Conservation (phyloP, 1,284 basidiomycete genomes). For the Pterula multifida region DNA sequence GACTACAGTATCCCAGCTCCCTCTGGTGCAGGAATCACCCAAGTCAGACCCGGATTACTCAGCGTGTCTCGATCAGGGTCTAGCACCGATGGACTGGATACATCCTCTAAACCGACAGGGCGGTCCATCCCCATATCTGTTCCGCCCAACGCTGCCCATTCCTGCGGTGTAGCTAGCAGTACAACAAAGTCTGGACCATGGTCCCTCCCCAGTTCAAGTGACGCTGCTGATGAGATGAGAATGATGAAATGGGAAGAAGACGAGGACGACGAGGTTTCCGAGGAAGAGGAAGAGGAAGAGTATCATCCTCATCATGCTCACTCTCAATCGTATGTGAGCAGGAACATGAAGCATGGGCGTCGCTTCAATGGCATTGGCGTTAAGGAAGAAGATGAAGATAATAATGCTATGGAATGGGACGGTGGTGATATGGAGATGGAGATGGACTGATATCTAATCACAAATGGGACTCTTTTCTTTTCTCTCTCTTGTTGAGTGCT, state of each 20-base stretch:
- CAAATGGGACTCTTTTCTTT: too few relatives aligned
- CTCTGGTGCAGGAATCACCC: slow-evolving; percentile 29
- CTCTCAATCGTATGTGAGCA: background rate
- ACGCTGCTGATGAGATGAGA: slow-evolving; percentile 18
- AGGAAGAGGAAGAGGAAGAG: slow-evolving; percentile 22
- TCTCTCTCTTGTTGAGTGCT: too few relatives aligned
- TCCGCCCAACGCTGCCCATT: slow-evolving; percentile 10
- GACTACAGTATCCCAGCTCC: slow-evolving; percentile 40
- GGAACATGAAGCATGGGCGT: slow-evolving; percentile 16
- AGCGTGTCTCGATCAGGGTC: slow-evolving; percentile 27
- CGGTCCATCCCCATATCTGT: slow-evolving; percentile 7
- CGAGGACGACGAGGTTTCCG: slow-evolving; percentile 19
- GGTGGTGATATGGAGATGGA: slow-evolving; percentile 35
- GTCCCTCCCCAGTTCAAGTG: slow-evolving; percentile 39
- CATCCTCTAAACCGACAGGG: slow-evolving; percentile 6
- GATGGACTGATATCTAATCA: slow-evolving; percentile 23
- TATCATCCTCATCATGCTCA: slow-evolving; percentile 7
- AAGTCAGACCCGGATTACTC: slow-evolving; percentile 46
- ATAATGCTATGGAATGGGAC: slow-evolving; percentile 32
- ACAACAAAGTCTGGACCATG: slow-evolving; percentile 26
- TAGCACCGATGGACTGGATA: background rate
- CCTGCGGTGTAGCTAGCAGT: slow-evolving; percentile 15
- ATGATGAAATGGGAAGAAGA: slow-evolving; percentile 11
- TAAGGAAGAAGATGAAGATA: slow-evolving; percentile 23
- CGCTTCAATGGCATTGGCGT: slow-evolving; percentile 5